Percentiles rank a stretch among this genome's conserved stretches.
Conservation (phyloP, 768 basidiomycete species). For the Russula compacta region DNA sequence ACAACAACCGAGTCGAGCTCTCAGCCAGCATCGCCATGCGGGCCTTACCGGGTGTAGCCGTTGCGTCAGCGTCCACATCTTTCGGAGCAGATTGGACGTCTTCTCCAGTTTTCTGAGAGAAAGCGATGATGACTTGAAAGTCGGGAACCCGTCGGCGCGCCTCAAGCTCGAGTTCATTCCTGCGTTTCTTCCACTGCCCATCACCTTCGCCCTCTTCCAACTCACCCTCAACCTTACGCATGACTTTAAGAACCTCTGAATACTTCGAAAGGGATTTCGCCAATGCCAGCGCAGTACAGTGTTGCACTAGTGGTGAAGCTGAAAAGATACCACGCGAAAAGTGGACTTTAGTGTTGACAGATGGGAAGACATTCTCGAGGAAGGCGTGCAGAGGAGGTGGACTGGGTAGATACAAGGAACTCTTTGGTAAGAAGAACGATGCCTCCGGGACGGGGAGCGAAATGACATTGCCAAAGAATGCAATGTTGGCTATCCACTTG, state of each 20-base stretch:
- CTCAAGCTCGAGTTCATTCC: slow-evolving; percentile 66
- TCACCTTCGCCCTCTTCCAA: slow-evolving; percentile 54
- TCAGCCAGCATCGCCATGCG: slow-evolving; percentile 64
- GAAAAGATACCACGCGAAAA: slow-evolving; percentile 79
- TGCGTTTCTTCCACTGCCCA: slow-evolving; percentile 65
- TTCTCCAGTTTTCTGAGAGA: slow-evolving; percentile 43
- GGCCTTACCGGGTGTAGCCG: slow-evolving; percentile 25
- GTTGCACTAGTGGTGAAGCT: slow-evolving; percentile 67
- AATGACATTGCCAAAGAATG: slow-evolving; percentile 71
- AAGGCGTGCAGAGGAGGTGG: slow-evolving; percentile 68
- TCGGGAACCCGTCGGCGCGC: slow-evolving; percentile 73
- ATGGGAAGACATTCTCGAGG: slow-evolving; percentile 74
- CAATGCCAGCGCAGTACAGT: slow-evolving; percentile 72
- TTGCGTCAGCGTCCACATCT: background rate
- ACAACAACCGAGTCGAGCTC: slow-evolving; percentile 68
- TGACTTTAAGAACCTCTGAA: slow-evolving; percentile 38
- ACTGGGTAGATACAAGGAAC: slow-evolving; percentile 47
- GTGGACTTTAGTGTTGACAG: slow-evolving; percentile 55
- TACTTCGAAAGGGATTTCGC: slow-evolving; percentile 71
- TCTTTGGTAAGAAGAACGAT: slow-evolving; percentile 47
- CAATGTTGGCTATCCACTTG: slow-evolving; percentile 85
- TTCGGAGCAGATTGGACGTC: background rate
- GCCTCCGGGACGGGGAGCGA: slow-evolving; percentile 61
- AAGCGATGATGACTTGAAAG: slow-evolving; percentile 75
- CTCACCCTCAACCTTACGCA: slow-evolving; percentile 40